Evolutionary conservation across 73 alveolate species (phyloP).

Genomic region (Tetrahymena thermophila): DNA sequence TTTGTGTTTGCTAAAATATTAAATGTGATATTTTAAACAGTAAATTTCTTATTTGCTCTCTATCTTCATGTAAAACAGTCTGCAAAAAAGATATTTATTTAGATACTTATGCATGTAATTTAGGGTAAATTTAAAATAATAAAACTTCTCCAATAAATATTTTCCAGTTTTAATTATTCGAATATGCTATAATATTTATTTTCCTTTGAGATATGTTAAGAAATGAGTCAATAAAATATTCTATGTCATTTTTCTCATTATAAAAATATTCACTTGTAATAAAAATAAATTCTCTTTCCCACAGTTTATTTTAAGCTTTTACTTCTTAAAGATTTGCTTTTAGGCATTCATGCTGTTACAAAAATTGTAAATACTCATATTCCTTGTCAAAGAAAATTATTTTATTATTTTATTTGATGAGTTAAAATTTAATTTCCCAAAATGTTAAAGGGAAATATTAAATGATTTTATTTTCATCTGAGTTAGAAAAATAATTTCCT

Average conservation of each 20-base stretch:
- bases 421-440: neutral
- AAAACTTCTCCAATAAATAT: neutral
- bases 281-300: neutral
- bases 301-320: neutral
- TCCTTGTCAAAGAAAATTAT: neutral
- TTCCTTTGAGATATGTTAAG: neutral
- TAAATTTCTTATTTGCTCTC: neutral
- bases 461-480: neutral
- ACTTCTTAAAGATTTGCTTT: neutral
- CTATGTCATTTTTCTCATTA: neutral
- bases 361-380: neutral
- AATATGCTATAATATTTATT: neutral
- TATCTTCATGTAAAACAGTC: neutral
- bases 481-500: neutral
- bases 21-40: neutral
- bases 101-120: neutral
- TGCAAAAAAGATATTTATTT: neutral
- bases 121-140: neutral
- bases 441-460: neutral
- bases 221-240: neutral
- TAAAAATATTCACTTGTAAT: neutral
- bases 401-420: too few species aligned
- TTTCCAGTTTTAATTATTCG: neutral
- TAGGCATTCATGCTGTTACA: neutral
- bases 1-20: neutral